These are phyloP conservation scores for Stephania yunnanensis DNA, from an alignment of 164 flowering plant genomes.

Conservation along the genomic window DNA sequence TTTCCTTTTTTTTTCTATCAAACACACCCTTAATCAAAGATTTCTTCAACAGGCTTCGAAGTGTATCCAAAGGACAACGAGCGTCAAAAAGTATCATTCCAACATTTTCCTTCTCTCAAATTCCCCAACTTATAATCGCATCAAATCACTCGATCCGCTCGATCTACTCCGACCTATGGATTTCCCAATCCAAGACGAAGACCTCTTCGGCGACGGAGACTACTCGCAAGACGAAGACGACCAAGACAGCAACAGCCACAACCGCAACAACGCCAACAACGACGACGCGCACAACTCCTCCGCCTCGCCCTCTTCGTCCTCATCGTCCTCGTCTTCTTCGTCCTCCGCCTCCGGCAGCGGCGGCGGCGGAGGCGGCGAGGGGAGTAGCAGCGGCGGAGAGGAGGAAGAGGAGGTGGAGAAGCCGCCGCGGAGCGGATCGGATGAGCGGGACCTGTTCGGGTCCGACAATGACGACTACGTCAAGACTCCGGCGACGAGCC, in stretches of 20 bases:
- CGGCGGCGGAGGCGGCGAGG: slow-evolving; percentile 23
- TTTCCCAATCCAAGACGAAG: slow-evolving; percentile 41
- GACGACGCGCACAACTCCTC: slow-evolving; percentile 20
- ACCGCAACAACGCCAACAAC: neutral
- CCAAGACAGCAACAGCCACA: neutral
- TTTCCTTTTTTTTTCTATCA: too few species aligned
- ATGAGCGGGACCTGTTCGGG: slow-evolving; percentile 73
- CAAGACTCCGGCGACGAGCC: slow-evolving; percentile 54
- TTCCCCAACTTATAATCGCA: too few species aligned
- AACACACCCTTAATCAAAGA: too few species aligned
- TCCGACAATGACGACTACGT: slow-evolving; percentile 81
- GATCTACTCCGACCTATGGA: slow-evolving; percentile 29
- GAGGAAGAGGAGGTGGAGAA: slow-evolving; percentile 32
- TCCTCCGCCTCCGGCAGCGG: slow-evolving; percentile 40
- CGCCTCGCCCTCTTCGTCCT: slow-evolving; percentile 45
- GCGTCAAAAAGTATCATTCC: too few species aligned
- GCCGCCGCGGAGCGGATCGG: slow-evolving; percentile 22
- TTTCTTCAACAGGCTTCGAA: too few species aligned
- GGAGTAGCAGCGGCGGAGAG: slow-evolving; percentile 26
- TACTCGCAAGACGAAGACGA: neutral
- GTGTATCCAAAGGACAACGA: too few species aligned
- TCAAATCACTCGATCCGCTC: too few species aligned
- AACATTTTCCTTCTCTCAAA: too few species aligned
- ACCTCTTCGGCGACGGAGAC: slow-evolving; percentile 63
- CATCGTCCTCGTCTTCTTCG: slow-evolving; percentile 50